Evolutionary conservation across 2,329 filamentous ascomycete genomes (phyloP), one percentile per base, ranked within the genome.

Genomic region (Penicillium polonicum): DNA sequence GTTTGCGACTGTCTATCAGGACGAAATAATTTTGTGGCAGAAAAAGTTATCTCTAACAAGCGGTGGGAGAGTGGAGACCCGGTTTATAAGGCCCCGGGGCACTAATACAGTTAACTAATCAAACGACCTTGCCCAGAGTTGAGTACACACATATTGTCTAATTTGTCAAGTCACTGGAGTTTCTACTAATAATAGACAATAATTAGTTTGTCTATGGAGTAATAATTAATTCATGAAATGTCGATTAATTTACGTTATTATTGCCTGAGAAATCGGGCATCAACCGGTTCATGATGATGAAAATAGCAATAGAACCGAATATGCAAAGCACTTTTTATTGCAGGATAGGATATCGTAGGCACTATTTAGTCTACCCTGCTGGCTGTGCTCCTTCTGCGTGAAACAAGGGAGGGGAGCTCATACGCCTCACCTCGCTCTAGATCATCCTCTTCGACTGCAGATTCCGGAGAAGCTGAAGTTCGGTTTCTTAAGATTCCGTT

Each of bases 381-480:
- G 21, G 64, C 56, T 13, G 60, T 69, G 58, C 71, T 72, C 42
- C 70, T 64, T 60, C 72, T 61, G 48, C 69, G 66, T 36, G 65
- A 63, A 17, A 65, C 65, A 39, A 63, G 67, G 21, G 62, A 46
- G 57, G 68, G 65, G 46, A 77, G 67, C 56, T 76, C 74, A 63
- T 76, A 72, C 33, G 68, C 67, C 60, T 78, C 76, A 5, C 77
- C 77, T 50, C 75, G 69, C 57, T 79, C 77, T 44, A 78, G 48
- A 38, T 74, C 71, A 63, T 63, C 57, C 19, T 74, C 74, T 42
- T 74, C 75, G 12, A 75, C 61, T 1, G 68, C 65, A 27, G 68
- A 70, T 31, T 71, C 73, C 2, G 65, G 61, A 5, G 65, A 70
- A 5, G 63, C 58, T 9, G 59, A 63, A 5, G 52, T 46, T 23